Evolutionary conservation across 345 rosid species (phyloP).

Genomic region (Brassica incana): DNA sequence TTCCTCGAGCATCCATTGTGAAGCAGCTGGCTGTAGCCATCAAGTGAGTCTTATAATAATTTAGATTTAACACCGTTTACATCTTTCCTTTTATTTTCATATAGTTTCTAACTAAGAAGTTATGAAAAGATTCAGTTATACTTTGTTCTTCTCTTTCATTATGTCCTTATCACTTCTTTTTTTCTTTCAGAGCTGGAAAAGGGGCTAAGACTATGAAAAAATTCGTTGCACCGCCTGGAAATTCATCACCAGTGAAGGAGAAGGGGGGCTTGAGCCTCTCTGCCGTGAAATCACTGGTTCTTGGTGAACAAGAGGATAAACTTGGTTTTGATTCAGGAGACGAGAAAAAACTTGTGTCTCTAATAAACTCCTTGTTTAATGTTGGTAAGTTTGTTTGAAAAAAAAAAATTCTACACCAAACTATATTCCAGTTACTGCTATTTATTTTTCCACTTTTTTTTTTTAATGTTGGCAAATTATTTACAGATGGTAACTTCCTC

Average conservation of each 20-base stretch:
- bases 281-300: slow-evolving; percentile 83
- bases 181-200: slow-evolving; percentile 64
- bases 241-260: slow-evolving; percentile 84
- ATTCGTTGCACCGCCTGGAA: slow-evolving; percentile 61
- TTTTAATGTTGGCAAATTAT: slow-evolving; percentile 67
- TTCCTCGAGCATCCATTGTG: slow-evolving; percentile 69
- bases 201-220: slow-evolving; percentile 75
- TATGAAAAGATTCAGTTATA: background rate
- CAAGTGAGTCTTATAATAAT: slow-evolving; percentile 58
- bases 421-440: slow-evolving; percentile 37
- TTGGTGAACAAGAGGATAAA: slow-evolving; percentile 88
- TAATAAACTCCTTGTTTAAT: slow-evolving; percentile 60
- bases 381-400: slow-evolving; percentile 54
- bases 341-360: slow-evolving; percentile 60
- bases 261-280: slow-evolving; percentile 80
- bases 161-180: background rate
- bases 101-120: background rate
- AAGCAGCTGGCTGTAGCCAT: slow-evolving; percentile 78
- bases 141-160: background rate
- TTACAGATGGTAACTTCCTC: slow-evolving; percentile 81
- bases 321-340: slow-evolving; percentile 57
- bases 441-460: slow-evolving; percentile 57
- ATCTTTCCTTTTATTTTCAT: slow-evolving; percentile 7
- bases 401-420: slow-evolving; percentile 4
- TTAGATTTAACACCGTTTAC: background rate